Base-by-base conservation (phyloP, 1,284 basidiomycete genomes). In the Anthracocystis panici-leucophaei region DNA sequence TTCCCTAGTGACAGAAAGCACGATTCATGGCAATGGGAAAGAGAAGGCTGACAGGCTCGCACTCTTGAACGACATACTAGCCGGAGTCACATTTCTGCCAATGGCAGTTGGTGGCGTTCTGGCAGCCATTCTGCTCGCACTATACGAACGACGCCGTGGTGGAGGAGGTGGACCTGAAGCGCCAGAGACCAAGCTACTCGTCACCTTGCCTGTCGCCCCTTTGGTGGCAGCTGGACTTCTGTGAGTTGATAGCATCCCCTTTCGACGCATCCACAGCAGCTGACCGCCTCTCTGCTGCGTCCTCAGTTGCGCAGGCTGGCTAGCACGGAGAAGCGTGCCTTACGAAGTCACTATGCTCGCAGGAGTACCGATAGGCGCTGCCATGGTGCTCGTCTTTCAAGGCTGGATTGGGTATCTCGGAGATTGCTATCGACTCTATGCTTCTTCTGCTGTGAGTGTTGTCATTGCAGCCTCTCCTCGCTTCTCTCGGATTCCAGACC, bases 381-480 rank as follows among this genome's bases (percentile, higher is more conserved):
- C 67, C 1, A 75, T 75, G 73, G 68, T 71, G 21, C 50, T 70
- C 12, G 68, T 67, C 35, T 75, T 75, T 21, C 73, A 75, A 33
- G 73, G 73, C 48, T 75, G 73, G 73, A 64, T 71, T 12, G 59
- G 68, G 21, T 75, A 71, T 38, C 52, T 75, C 8, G 73, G 73
- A n/a, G 73, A 75, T 27, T 70, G 67, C 49, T 75, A 75, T 35
- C 64, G 67, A 1, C 57, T 61, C 10, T 71, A 71, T 50, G 61
- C 73, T 31, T 65, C 72, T 3, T 78, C 76, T 29, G 73, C 73
- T 2, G 71, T 74, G 18, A 31, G 71, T 58, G 14, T 33, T 33
- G 4, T 2, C 11, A 9, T 33, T 8, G 31, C 31, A 11, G 31
- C 10, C 31, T 8, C 10, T 33, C 11, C 31, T 33, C 11, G 29